phyloP scores from a whole-genome alignment of 108 stramenopile species.

The Cyclotella choctawhatcheeana region DNA sequence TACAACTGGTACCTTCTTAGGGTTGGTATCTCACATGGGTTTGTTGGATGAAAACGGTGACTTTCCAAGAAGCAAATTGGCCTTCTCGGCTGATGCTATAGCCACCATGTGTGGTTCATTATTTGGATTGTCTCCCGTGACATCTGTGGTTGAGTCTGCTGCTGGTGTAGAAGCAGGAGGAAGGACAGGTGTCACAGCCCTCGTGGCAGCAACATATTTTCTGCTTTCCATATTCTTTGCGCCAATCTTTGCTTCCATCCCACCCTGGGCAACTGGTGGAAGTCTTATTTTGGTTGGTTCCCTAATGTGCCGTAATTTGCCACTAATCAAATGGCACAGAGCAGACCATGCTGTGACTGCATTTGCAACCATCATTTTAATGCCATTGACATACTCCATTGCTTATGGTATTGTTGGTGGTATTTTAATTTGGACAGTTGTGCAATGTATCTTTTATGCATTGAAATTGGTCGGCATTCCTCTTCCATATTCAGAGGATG shows the following conservation, averaged over 20 bases:
- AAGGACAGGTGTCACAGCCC: constrained; percentile 67
- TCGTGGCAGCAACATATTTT: constrained; percentile 57
- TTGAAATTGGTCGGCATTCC: constrained; percentile 41
- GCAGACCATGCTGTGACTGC: constrained; percentile 74
- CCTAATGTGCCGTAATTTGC: constrained; percentile 66
- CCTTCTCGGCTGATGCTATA: constrained; percentile 65
- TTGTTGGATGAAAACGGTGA: constrained; percentile 62
- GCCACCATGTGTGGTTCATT: constrained; percentile 71
- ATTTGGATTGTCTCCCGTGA: constrained; percentile 68
- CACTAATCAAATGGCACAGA: constrained; percentile 76
- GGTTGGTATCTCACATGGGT: constrained; percentile 1
- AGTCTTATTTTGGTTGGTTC: constrained; percentile 80
- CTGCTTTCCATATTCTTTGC: constrained; percentile 76
- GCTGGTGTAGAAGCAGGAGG: constrained; percentile 74
- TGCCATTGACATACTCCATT: constrained; percentile 87
- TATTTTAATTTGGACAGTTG: constrained; percentile 17
- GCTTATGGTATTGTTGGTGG: constrained; percentile 83
- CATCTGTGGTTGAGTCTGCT: constrained; percentile 74
- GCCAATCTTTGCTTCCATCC: constrained; percentile 83
- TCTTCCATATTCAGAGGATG: neutral
- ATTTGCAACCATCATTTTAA: constrained; percentile 82
- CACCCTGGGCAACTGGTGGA: constrained; percentile 86
- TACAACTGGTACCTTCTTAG: constrained; percentile 31
- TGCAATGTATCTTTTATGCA: constrained; percentile 41
- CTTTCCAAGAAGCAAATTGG: constrained; percentile 56